Base-by-base conservation (phyloP, 202 grass and related monocot species). In the Cymbopogon flexuosus region DNA sequence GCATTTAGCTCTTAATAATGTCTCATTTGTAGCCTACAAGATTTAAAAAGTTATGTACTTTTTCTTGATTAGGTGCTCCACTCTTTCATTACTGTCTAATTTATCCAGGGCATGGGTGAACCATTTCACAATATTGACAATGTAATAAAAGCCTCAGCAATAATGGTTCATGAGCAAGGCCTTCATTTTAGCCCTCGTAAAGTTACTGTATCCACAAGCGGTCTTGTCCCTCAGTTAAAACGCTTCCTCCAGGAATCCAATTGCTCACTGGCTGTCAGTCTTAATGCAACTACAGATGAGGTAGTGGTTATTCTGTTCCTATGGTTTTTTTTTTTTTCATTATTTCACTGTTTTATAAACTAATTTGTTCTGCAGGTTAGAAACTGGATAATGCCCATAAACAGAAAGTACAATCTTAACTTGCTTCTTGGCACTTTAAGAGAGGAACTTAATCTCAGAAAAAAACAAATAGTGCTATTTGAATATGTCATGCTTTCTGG, bases 381-480 rank as follows among this genome's bases (percentile, higher is more conserved):
- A 87, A 90, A 99, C 65, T 99, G 92, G 96, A 95, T 99, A 78
- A 96, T 99, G 96, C 96, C 92, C 10, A 89, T 99, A 67, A 95
- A 99, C 86, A 87, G 92, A 80, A 99, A 91, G 73, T 91, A 93
- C 73, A 99, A 96, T 80, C 88, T 97, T 73, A 88, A 37, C 65
- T 74, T 87, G 61, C 90, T 99, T 89, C 96, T 99, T 54, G 59
- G 86, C 66, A 95, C 88, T n/a, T 49, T 99, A 68, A 93, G 86
- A 35, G 96, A 90, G 73, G 90, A 88, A 58, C 51, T 98, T 78
- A n/a, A 15, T 43, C 79, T 66, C 19, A 91, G 72, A 78, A 85
- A 86, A 2, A 98, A 89, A 40, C 88, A 84, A 59, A 94, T 73
- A 79, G 88, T 95, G 51, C 78, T 94, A 24, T 98, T 98, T 77